Evolutionary conservation across 2,329 filamentous ascomycete genomes (phyloP).

Genomic region (Colletotrichum aenigma): DNA sequence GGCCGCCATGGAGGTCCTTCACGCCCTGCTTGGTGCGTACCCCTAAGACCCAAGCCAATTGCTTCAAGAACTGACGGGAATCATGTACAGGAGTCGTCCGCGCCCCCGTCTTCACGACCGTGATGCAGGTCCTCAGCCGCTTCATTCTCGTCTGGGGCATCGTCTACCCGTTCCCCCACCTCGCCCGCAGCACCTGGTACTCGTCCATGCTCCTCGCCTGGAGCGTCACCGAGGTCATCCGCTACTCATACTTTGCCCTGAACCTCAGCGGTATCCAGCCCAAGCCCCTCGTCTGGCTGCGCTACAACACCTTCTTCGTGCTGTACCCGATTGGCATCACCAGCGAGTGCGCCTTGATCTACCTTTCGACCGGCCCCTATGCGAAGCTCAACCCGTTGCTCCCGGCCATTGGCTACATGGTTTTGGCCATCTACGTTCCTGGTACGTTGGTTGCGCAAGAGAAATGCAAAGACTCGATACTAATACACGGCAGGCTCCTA

Average conservation of each 20-base stretch:
- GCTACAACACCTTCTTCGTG: slow-evolving; percentile 92
- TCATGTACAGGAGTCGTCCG: slow-evolving; percentile 75
- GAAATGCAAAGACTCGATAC: background rate
- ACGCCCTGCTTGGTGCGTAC: slow-evolving; percentile 73
- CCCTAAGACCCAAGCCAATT: background rate
- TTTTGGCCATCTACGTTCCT: slow-evolving; percentile 80
- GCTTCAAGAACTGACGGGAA: background rate
- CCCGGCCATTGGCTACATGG: slow-evolving; percentile 64
- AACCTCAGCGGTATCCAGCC: slow-evolving; percentile 70
- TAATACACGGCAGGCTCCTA: slow-evolving; percentile 63
- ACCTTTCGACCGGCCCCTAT: slow-evolving; percentile 68
- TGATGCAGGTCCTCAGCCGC: slow-evolving; percentile 88
- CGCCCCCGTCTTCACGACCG: slow-evolving; percentile 82
- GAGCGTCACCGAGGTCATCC: slow-evolving; percentile 89
- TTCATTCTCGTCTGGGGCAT: slow-evolving; percentile 90
- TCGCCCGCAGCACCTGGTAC: slow-evolving; percentile 68
- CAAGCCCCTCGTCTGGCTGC: slow-evolving; percentile 73
- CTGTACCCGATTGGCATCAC: slow-evolving; percentile 92
- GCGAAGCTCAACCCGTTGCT: slow-evolving; percentile 48
- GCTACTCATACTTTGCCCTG: slow-evolving; percentile 90
- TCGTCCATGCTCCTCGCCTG: slow-evolving; percentile 84
- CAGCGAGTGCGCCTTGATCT: slow-evolving; percentile 85
- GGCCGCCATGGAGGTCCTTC: slow-evolving; percentile 82
- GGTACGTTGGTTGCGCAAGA: slow-evolving; percentile 54
- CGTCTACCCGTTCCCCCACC: slow-evolving; percentile 73